phyloP scores from a whole-genome alignment of 805 yeast species.

The Yarrowia divulgata region DNA sequence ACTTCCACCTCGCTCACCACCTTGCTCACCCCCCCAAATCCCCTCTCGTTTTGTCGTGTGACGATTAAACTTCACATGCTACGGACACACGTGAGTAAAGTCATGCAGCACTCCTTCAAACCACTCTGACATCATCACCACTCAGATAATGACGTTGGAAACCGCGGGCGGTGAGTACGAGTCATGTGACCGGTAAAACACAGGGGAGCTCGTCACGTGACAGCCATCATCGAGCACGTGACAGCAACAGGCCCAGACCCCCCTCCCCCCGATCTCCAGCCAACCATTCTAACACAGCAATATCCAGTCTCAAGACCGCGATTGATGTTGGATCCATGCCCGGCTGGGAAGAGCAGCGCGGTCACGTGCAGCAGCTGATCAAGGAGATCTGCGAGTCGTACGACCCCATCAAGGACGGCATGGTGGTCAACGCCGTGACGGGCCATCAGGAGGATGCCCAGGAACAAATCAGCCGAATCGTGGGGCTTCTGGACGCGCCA shows the following conservation, averaged over 20 bases:
- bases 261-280: background rate
- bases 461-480: constrained; percentile 14
- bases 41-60: constrained; percentile 3
- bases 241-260: background rate
- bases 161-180: constrained; percentile 21
- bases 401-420: constrained; percentile 20
- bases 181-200: background rate
- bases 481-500: constrained; percentile 25
- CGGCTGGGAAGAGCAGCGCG: background rate
- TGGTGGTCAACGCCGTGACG: constrained; percentile 26
- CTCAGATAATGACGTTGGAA: background rate
- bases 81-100: background rate
- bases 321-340: constrained; percentile 12
- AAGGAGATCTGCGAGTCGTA: constrained; percentile 22
- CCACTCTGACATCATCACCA: constrained; percentile 16
- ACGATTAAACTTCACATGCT: constrained; percentile 11
- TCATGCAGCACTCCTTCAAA: constrained; percentile 26
- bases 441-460: constrained; percentile 12
- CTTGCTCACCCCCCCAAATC: background rate
- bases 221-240: background rate
- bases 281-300: constrained; percentile 1
- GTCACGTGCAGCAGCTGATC: constrained; percentile 26
- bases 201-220: background rate
- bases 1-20: no score
- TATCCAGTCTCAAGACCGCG: constrained; percentile 15